Conservation (phyloP, 2,329 filamentous ascomycete genomes). For the Lasiodiplodia sp. region DNA sequence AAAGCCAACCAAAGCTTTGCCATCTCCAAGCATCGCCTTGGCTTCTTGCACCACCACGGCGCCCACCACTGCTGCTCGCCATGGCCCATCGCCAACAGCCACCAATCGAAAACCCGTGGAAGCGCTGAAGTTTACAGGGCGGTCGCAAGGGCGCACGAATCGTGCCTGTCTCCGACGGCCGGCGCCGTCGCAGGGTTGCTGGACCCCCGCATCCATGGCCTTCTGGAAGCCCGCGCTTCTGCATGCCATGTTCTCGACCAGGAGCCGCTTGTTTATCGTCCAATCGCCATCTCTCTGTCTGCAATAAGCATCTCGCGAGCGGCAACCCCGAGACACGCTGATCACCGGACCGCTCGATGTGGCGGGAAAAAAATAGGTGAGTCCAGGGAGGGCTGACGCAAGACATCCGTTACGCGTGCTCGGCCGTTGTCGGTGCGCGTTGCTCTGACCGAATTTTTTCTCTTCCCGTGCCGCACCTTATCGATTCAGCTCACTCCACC, state of each 20-base stretch:
- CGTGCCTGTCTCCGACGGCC: too few relatives aligned
- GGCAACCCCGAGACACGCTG: constrained; percentile 4
- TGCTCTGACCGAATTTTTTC: not conserved
- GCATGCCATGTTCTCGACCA: not conserved
- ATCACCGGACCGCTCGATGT: not conserved
- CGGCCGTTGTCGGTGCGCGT: constrained; percentile 1
- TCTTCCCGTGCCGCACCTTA: constrained; percentile 6
- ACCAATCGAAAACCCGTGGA: too few relatives aligned
- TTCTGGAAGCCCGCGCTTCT: constrained; percentile 12
- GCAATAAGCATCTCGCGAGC: not conserved
- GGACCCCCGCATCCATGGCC: not conserved
- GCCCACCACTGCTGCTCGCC: not conserved
- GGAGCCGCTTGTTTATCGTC: not conserved
- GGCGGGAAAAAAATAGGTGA: not conserved
- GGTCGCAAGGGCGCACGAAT: too few relatives aligned
- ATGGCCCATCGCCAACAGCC: not conserved
- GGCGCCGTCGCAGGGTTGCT: too few relatives aligned
- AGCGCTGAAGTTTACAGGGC: too few relatives aligned
- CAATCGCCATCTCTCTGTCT: not conserved
- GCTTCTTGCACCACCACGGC: not conserved
- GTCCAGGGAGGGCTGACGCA: not conserved
- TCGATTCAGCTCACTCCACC: constrained; percentile 13
- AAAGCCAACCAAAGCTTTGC: constrained; percentile 5
- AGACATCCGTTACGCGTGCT: constrained; percentile 7
- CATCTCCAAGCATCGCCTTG: constrained; percentile 1